Base-by-base conservation (phyloP, 2,329 filamentous ascomycete species). In the Pseudogymnoascus sp. region DNA sequence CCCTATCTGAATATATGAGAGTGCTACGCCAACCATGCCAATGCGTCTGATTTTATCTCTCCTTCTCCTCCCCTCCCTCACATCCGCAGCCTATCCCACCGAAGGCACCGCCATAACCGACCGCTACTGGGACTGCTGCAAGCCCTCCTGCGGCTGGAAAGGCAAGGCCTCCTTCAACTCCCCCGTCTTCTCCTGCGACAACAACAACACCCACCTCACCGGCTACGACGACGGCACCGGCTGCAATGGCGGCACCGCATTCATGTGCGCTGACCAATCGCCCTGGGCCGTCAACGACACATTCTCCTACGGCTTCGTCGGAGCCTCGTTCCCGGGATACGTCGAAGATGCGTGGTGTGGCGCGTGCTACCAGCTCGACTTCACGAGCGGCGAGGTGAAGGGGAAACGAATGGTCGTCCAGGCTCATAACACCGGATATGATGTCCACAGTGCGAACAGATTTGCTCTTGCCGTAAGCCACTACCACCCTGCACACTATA, bases 381-480 rank as follows among this genome's bases (percentile, higher is more conserved):
- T 87, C 70, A 85, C 82, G 8, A 80, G 78, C 70, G 80, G 79
- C 3, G 72, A 79, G 0, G 76, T 84, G 19, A 68, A 71, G 50
- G 82, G 83, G 60, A 85, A 86, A 76, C 83, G 78, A 71, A 80
- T 86, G 79, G 77, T 86, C 40, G 79, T 86, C 31, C 83, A 86
- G 74, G 82, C 82, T 7, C 83, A 80, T 17, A 86, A 86, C 68
- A 85, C 82, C 15, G 83, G 82, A 3, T 78, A 76, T 13, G 82
- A 85, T 67, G 71, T 85, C 63, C 78, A 78, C 5, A 71, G 76
- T 60, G 83, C 83, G 65, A 82, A 84, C 13, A 36, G 31, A 66
- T 85, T 84, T 71, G 81, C 84, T 72, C 70, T 85, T 64, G 77
- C 77, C 28, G 75, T 77, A 68, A 23, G 74, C 71, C 15, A 10